These are phyloP conservation scores for Fusarium floridanum DNA, from an alignment of 2,329 filamentous ascomycete genomes.

Conservation along the genomic window DNA sequence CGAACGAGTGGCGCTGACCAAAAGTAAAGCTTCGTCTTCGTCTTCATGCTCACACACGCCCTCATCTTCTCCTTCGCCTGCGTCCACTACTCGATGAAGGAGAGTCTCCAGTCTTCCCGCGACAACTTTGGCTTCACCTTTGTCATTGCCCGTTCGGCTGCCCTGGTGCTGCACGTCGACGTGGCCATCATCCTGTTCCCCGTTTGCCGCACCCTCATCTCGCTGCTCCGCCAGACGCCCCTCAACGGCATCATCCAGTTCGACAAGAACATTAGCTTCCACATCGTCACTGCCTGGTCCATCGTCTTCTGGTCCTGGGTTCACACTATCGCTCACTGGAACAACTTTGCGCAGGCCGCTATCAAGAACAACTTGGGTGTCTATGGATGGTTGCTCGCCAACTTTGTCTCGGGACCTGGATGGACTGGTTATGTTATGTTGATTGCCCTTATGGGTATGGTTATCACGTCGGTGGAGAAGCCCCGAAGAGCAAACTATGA, in stretches of 20 bases:
- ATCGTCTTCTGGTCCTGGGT: conserved; percentile 91
- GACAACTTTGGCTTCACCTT: conserved; percentile 81
- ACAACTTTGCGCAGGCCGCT: conserved; percentile 84
- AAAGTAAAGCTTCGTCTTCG: conserved; percentile 72
- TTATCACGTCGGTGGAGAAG: conserved; percentile 82
- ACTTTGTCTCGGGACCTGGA: conserved; percentile 83
- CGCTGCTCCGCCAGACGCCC: conserved; percentile 82
- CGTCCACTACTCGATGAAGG: conserved; percentile 83
- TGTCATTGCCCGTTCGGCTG: conserved; percentile 80
- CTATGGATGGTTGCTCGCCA: conserved; percentile 81
- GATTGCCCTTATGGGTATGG: conserved; percentile 82
- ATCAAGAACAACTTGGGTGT: conserved; percentile 82
- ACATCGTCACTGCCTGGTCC: conserved; percentile 87
- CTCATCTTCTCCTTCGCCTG: conserved; percentile 86
- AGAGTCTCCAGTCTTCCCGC: conserved; percentile 76
- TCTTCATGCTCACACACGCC: conserved; percentile 79
- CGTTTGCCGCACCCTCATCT: conserved; percentile 87
- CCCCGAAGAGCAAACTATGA: conserved; percentile 85
- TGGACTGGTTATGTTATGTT: conserved; percentile 92
- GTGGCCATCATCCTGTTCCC: conserved; percentile 84
- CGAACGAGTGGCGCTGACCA: neutral
- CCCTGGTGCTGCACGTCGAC: conserved; percentile 84
- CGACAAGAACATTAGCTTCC: conserved; percentile 91
- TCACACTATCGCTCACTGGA: conserved; percentile 88
- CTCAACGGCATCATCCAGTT: conserved; percentile 90